Base-by-base conservation (phyloP, 768 basidiomycete genomes). In the Lactarius evosmus region DNA sequence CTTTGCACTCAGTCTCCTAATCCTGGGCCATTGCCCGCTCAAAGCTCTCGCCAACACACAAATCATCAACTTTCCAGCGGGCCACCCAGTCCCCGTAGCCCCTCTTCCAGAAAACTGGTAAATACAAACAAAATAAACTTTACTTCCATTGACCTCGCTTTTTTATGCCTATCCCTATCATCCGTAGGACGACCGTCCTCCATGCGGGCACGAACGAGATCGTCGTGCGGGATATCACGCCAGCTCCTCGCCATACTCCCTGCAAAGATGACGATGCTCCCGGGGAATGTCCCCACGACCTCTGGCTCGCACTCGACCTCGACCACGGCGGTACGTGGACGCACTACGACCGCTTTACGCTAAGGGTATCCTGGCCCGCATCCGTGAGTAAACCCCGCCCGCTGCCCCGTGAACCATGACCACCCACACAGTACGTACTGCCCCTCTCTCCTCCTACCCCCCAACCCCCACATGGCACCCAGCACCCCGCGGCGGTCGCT, bases 51-150 rank as follows among this genome's bases (percentile, higher is more conserved):
- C 80, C 25, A 87, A 88, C 72, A 88, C 87, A 38, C 85, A 88
- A 75, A 87, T 88, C 68, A 73, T 85, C 71, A 85, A 84, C 71
- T 85, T 88, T 70, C 71, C 70, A 29, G 74, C 77, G 19, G 70
- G 71, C 34, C 53, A 71, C 46, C 62, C 30, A 22, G 70, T 63
- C 49, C 70, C 70, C 36, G 75, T 76, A 74, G 56, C 67, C 2
- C 38, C 61, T 16, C 32, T 65, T 46, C 38, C 38, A 44, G 4
- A 32, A 41, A 55, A 77, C 36, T 72, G 77, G 69, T 67, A 62
- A 49, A 69, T 40, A 36, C 8, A 44, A 11, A 9, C 36, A 14
- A 36, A 12, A 36, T 40, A n/a, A n/a, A n/a, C n/a, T n/a, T n/a
- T n/a, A n/a, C 22, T 46, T 22, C n/a, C 6, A 38, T 38, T 38